Evolutionary conservation across 306 rosid species (phyloP).

Genomic region (Begonia fuchsioides): DNA sequence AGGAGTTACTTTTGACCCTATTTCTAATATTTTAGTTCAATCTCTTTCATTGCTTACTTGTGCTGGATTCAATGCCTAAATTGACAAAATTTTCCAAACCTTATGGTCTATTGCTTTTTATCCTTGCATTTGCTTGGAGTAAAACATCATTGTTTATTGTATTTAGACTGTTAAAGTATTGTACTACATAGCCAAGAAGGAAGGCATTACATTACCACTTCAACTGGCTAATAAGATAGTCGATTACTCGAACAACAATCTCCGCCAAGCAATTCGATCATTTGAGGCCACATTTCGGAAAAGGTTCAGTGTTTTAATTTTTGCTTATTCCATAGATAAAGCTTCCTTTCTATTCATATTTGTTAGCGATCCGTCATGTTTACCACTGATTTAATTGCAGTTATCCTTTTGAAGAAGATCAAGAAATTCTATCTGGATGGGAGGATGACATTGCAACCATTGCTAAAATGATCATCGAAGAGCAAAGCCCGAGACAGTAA

Average conservation of each 20-base stretch:
- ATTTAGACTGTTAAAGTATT: constrained; percentile 49
- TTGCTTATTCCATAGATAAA: background rate
- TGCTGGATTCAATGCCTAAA: too few species aligned
- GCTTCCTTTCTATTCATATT: background rate
- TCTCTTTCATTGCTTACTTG: too few species aligned
- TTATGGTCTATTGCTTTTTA: too few species aligned
- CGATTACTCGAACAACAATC: constrained; percentile 43
- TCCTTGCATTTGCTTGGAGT: too few species aligned
- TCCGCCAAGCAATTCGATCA: constrained; percentile 72
- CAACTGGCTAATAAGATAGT: constrained; percentile 29
- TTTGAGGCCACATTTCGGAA: constrained; percentile 60
- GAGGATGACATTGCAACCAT: constrained; percentile 57
- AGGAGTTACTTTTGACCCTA: too few species aligned
- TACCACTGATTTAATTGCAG: constrained; percentile 19
- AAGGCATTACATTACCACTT: constrained; percentile 34
- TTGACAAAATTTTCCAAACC: too few species aligned
- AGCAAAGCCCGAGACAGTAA: constrained; percentile 82
- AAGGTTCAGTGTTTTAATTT: constrained; percentile 17
- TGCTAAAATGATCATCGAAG: constrained; percentile 42
- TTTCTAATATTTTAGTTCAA: too few species aligned
- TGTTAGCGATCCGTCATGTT: background rate
- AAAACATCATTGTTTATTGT: background rate
- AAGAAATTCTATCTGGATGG: constrained; percentile 60
- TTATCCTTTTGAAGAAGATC: constrained; percentile 36
- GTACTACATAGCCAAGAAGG: constrained; percentile 31